A percentile compares a stretch with the other conserved stretches of the same genome.
Conservation (phyloP, 805 yeast genomes). For the Lachancea waltii region DNA sequence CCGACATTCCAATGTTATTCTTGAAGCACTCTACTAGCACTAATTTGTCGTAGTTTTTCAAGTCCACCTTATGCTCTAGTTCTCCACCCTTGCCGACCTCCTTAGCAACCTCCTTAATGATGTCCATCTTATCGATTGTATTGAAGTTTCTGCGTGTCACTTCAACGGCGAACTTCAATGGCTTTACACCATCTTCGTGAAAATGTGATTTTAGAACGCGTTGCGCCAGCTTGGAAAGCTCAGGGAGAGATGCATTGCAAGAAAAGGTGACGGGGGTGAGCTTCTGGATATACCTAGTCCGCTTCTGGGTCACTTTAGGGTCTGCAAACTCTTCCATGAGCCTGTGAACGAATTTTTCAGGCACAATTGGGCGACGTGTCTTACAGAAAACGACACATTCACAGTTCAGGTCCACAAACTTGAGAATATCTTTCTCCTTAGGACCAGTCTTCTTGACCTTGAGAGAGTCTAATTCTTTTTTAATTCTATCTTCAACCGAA, state of each 20-base stretch:
- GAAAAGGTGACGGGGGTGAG: slow-evolving; percentile 75
- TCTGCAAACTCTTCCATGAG: slow-evolving; percentile 57
- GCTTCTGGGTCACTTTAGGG: slow-evolving; percentile 39
- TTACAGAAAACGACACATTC: slow-evolving; percentile 85
- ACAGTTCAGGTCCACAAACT: slow-evolving; percentile 60
- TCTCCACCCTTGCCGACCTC: slow-evolving; percentile 53
- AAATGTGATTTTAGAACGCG: slow-evolving; percentile 64
- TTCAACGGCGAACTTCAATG: slow-evolving; percentile 66
- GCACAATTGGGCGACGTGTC: slow-evolving; percentile 69
- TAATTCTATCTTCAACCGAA: slow-evolving; percentile 70
- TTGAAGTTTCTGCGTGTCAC: slow-evolving; percentile 74
- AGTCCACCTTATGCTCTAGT: slow-evolving; percentile 69
- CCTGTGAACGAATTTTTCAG: slow-evolving; percentile 59
- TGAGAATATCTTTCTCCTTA: slow-evolving; percentile 42
- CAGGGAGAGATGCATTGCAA: slow-evolving; percentile 64
- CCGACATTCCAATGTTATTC: slow-evolving; percentile 81
- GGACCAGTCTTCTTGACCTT: slow-evolving; percentile 36
- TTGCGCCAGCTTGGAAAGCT: slow-evolving; percentile 52
- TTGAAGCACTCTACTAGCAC: slow-evolving; percentile 85
- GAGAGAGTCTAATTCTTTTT: slow-evolving; percentile 61
- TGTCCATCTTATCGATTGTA: slow-evolving; percentile 60
- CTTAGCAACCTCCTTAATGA: slow-evolving; percentile 66
- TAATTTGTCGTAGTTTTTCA: slow-evolving; percentile 71
- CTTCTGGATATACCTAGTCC: slow-evolving; percentile 69
- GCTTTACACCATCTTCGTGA: slow-evolving; percentile 39